Evolutionary conservation across 495 filamentous ascomycete genomes (phyloP).

Genomic region (Penicillium parvum): DNA sequence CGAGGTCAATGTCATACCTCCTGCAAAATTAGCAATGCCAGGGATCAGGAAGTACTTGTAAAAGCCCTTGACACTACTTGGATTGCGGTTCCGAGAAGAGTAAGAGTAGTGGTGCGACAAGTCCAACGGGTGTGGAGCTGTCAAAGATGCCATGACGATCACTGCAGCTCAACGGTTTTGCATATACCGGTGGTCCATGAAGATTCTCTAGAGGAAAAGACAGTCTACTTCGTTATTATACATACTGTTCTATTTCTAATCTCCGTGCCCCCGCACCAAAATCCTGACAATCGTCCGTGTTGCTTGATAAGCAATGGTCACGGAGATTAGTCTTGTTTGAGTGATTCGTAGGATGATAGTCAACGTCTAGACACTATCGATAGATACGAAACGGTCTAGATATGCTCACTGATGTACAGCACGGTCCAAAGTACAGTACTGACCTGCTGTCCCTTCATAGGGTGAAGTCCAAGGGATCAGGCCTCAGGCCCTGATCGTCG

Average conservation of each 20-base stretch:
- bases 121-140: conserved; percentile 54
- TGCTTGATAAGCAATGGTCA: conserved; percentile 17
- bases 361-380: no score
- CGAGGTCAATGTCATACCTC: conserved; percentile 54
- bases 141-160: conserved; percentile 16
- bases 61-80: conserved; percentile 67
- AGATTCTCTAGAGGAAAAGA: no score
- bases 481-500: background rate
- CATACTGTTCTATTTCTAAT: conserved; percentile 8
- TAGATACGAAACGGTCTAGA: no score
- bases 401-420: no score
- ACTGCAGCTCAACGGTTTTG: conserved; percentile 21
- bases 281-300: background rate
- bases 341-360: no score
- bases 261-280: conserved; percentile 5
- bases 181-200: conserved; percentile 4
- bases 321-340: no score
- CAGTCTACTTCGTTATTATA: no score
- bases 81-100: conserved; percentile 56
- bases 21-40: conserved; percentile 80
- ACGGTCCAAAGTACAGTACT: no score
- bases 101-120: conserved; percentile 74
- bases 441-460: no score
- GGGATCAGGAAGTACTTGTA: conserved; percentile 84
- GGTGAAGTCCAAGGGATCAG: no score